Evolutionary conservation across 352 stramenopile species (phyloP).

Genomic region (Elongisporangium prolatum): DNA sequence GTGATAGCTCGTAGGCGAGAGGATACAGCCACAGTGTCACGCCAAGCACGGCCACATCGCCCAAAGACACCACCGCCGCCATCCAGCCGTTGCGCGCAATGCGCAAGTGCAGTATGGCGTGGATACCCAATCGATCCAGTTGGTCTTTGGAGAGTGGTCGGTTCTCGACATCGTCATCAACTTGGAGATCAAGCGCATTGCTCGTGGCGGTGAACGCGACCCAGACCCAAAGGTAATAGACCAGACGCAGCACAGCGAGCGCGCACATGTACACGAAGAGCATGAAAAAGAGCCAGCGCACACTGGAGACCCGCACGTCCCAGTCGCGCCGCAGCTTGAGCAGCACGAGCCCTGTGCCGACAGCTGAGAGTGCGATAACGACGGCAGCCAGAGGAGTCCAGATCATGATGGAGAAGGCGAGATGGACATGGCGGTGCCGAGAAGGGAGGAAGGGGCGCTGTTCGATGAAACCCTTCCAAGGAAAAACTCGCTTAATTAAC

Average conservation of each 20-base stretch:
- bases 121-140: constrained; percentile 20
- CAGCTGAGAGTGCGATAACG: constrained; percentile 7
- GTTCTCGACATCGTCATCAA: constrained; percentile 9
- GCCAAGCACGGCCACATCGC: constrained; percentile 8
- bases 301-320: constrained; percentile 12
- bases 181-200: background rate
- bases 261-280: constrained; percentile 9
- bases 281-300: constrained; percentile 9
- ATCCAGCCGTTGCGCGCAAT: constrained; percentile 2
- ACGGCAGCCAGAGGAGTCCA: constrained; percentile 4
- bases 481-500: background rate
- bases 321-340: constrained; percentile 16
- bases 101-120: constrained; percentile 11
- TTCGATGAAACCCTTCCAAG: background rate
- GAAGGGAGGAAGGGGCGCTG: background rate
- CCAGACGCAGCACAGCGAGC: constrained; percentile 3
- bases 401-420: constrained; percentile 2
- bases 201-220: background rate
- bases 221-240: constrained; percentile 13
- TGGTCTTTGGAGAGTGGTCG: constrained; percentile 10
- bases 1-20: constrained; percentile 18
- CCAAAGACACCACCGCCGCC: constrained; percentile 8
- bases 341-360: constrained; percentile 9
- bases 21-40: constrained; percentile 13
- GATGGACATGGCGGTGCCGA: background rate